phyloP scores from a whole-genome alignment of 805 yeast species.

The Metschnikowia picachoensis region DNA sequence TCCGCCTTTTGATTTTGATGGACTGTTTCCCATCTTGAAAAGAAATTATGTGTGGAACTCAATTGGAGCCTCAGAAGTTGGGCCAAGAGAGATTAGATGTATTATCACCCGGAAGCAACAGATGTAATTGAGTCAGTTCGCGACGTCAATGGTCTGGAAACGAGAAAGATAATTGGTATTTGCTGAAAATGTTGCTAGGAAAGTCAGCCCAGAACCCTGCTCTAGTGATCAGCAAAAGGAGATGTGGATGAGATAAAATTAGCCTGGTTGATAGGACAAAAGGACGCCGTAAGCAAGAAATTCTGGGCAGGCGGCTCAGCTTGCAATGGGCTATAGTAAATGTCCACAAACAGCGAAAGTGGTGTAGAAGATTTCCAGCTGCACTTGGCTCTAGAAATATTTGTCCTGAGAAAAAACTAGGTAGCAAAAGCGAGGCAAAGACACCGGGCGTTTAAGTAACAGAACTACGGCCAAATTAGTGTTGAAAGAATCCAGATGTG shows the following conservation, averaged over 20 bases:
- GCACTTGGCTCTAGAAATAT: not conserved
- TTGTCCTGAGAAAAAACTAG: not conserved
- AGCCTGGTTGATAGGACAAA: no score
- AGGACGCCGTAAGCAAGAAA: not conserved
- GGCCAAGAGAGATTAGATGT: no score
- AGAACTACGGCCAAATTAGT: not conserved
- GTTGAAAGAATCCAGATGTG: not conserved
- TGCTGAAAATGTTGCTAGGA: no score
- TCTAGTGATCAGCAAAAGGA: not conserved
- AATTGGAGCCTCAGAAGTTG: not conserved
- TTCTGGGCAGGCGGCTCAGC: not conserved
- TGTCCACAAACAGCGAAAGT: constrained; percentile 6
- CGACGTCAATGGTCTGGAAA: no score
- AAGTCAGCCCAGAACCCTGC: no score
- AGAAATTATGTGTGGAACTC: not conserved
- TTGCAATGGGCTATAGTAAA: no score
- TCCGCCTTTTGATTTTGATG: constrained; percentile 41
- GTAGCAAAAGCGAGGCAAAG: constrained; percentile 6
- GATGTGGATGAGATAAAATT: not conserved
- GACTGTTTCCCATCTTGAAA: constrained; percentile 47
- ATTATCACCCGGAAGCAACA: no score
- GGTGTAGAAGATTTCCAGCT: not conserved
- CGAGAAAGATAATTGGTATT: no score
- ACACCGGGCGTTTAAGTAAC: not conserved
- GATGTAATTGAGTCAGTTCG: no score